Percentiles rank a stretch among this genome's conserved stretches.
These are phyloP conservation scores for Pseudogymnoascus sp. DNA, from an alignment of 2,329 filamentous ascomycete genomes.

Conservation along the genomic window DNA sequence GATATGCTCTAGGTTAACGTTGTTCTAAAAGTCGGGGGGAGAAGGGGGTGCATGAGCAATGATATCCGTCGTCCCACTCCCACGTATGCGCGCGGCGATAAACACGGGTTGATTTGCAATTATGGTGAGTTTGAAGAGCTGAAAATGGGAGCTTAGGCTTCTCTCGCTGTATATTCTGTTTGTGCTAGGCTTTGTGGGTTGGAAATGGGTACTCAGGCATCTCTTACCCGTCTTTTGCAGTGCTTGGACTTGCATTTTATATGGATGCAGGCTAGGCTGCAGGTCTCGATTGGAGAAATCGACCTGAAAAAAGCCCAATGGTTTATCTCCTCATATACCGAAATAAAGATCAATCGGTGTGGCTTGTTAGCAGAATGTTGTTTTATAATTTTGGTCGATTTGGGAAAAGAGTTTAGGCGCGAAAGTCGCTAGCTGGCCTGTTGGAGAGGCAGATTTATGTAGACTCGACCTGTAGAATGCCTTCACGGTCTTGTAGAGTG, in stretches of 20 bases:
- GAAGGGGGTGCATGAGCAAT: background rate
- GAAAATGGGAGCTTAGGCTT: background rate
- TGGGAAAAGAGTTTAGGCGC: background rate
- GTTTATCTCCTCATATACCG: background rate
- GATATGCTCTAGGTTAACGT: background rate
- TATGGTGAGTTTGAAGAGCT: background rate
- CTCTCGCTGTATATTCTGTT: background rate
- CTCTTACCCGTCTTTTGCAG: background rate
- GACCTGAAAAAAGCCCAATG: background rate
- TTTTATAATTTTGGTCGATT: background rate
- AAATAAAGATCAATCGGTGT: background rate
- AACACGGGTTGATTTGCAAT: background rate
- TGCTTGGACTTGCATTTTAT: background rate
- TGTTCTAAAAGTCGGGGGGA: background rate
- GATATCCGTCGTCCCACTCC: background rate
- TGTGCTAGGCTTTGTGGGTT: background rate
- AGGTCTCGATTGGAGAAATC: background rate
- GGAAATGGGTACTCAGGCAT: background rate
- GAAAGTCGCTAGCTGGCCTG: background rate
- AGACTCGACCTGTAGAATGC: background rate
- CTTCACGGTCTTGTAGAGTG: background rate
- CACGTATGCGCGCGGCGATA: background rate
- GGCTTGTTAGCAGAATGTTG: background rate
- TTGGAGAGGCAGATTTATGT: background rate
- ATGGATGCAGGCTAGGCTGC: constrained; percentile 18